phyloP scores from a whole-genome alignment of 2,329 filamentous ascomycete species.

The Microdochium paspali region DNA sequence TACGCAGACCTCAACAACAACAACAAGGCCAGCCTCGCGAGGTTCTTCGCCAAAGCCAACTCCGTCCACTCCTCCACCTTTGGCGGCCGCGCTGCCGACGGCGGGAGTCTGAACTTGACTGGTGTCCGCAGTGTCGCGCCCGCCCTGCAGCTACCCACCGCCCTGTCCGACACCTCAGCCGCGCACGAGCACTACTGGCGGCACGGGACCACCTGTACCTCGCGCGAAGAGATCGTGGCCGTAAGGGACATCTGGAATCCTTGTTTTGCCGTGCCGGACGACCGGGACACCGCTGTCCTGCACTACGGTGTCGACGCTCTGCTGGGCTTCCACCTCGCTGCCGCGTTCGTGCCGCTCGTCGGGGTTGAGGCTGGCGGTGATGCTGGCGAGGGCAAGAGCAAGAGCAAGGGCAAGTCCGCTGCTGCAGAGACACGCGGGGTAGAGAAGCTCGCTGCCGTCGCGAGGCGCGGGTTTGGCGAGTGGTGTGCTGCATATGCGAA shows the following conservation, averaged over 20 bases:
- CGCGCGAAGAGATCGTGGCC: neutral
- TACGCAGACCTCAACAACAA: neutral
- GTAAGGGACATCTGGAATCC: slow-evolving; percentile 25
- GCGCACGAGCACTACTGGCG: slow-evolving; percentile 23
- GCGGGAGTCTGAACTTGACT: no score
- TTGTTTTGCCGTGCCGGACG: neutral
- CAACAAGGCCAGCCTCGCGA: neutral
- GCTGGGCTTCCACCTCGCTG: slow-evolving; percentile 45
- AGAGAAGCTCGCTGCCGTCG: slow-evolving; percentile 20
- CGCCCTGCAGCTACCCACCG: slow-evolving; percentile 16
- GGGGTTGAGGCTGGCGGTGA: no score
- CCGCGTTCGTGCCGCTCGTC: slow-evolving; percentile 29
- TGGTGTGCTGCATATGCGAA: slow-evolving; percentile 33
- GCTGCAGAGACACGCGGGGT: slow-evolving; percentile 4
- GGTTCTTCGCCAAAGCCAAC: neutral
- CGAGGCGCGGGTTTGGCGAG: slow-evolving; percentile 32
- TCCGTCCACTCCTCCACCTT: neutral
- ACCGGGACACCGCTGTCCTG: neutral
- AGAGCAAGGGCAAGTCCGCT: slow-evolving; percentile 4
- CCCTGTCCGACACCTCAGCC: slow-evolving; percentile 11
- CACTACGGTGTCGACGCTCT: slow-evolving; percentile 38
- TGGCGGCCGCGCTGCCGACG: no score
- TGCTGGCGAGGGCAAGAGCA: slow-evolving; percentile 26
- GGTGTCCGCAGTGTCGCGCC: slow-evolving; percentile 28
- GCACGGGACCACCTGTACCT: slow-evolving; percentile 17